Percentiles rank a stretch among this genome's conserved stretches.
Evolutionary conservation across 2,329 filamentous ascomycete species (phyloP).

Genomic region (Fusarium paranaense): DNA sequence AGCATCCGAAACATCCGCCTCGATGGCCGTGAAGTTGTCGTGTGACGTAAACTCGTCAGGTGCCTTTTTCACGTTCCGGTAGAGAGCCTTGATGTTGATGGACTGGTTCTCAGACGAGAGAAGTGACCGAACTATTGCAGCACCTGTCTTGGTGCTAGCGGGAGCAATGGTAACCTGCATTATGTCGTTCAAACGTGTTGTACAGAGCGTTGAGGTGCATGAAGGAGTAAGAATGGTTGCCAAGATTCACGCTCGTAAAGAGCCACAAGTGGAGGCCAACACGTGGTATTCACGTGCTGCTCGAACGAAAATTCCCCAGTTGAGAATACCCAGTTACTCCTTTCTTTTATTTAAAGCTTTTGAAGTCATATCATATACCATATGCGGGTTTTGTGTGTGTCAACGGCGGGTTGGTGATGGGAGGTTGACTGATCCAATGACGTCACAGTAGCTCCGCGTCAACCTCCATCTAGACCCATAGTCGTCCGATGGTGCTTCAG

Average conservation of each 20-base stretch:
- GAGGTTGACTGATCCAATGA: background rate
- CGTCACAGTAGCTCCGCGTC: background rate
- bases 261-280: background rate
- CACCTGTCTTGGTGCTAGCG: conserved; percentile 48
- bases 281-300: background rate
- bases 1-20: conserved; percentile 46
- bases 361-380: background rate
- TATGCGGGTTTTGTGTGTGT: too few relatives aligned
- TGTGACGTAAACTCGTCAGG: conserved; percentile 43
- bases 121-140: conserved; percentile 46
- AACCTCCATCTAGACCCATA: background rate
- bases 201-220: background rate
- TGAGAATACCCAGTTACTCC: background rate
- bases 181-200: background rate
- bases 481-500: too few relatives aligned
- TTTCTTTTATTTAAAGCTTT: background rate
- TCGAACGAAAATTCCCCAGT: background rate
- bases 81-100: conserved; percentile 41
- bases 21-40: conserved; percentile 43
- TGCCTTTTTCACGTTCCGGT: conserved; percentile 45
- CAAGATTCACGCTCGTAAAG: background rate
- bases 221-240: background rate
- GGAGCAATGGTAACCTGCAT: conserved; percentile 45
- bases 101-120: conserved; percentile 22
- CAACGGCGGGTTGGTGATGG: background rate